Evolutionary conservation across 306 rosid genomes (phyloP), one percentile per base, ranked within the genome.

Genomic region (Purshia tridentata): DNA sequence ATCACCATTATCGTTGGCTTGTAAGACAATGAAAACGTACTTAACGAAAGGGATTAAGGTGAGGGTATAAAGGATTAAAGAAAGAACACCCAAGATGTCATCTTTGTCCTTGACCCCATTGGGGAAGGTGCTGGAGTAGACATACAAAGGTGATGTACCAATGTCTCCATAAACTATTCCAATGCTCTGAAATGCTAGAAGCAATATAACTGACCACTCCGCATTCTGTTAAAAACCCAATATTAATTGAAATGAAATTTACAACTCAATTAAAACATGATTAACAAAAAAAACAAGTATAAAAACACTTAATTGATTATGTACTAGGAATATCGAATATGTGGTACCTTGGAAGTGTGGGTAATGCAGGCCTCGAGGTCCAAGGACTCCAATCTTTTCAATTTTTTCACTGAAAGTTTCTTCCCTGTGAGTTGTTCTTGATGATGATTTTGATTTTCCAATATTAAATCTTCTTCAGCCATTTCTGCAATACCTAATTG

Each of bases 111-210:
- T 80, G 41, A 86, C 85, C 15, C 88, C 89, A 2, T 56, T 14
- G 5, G 83, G 15, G 72, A 85, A 88, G 47, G 79, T 73, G 52
- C 92, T 85, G 1, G 86, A 3, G 19, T 52, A 86, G 62, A 88
- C 94, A 11, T 88, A 91, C 5, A 88, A 60, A 10, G 94, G 97
- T 6, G 92, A 88, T 56, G 97, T 88, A 6, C 97, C 94, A 6
- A 88, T 80, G 76, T 88, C 97, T 9, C 97, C 97, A 15, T 88
- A 88, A 23, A 88, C 89, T 6, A 88, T 72, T 55, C 97, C 94
- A 5, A 91, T 44, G 80, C 92, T 91, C 72, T 91, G 94, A 63
- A 91, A 91, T 8, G 92, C 97, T 48, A 91, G 79, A 0, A 78
- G 88, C 82, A 91, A 1, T 14, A 84, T 74, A 67, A 81, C 77